Conservation (phyloP, 352 stramenopile species). For the Globisporangium heterothallicum region DNA sequence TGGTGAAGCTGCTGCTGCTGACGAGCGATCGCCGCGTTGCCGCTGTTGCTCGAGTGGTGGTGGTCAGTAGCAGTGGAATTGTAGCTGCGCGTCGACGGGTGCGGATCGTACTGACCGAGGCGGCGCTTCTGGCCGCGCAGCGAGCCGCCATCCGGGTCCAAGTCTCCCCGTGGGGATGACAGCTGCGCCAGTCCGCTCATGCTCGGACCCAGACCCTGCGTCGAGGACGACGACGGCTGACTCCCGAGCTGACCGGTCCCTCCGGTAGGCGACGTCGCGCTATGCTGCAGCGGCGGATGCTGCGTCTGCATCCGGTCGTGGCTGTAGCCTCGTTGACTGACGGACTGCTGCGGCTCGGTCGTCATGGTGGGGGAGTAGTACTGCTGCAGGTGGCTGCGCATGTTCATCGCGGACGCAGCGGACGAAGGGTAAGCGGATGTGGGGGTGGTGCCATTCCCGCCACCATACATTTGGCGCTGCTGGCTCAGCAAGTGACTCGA, state of each 20-base stretch:
- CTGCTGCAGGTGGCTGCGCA: constrained; percentile 15
- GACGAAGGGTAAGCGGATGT: constrained; percentile 15
- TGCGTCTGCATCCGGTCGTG: constrained; percentile 5
- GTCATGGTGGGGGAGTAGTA: constrained; percentile 26
- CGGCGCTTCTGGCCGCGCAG: constrained; percentile 35
- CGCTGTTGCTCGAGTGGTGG: constrained; percentile 10
- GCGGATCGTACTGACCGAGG: constrained; percentile 25
- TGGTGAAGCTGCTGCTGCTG: constrained; percentile 3
- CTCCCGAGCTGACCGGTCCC: background rate
- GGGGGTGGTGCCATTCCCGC: background rate
- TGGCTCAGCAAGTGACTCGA: constrained; percentile 10
- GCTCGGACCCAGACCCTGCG: background rate
- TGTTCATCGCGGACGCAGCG: constrained; percentile 18
- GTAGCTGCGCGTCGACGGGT: too few relatives aligned
- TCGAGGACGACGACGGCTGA: background rate
- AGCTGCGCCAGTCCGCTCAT: background rate
- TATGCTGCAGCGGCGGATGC: background rate
- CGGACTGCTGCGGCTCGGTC: too few relatives aligned
- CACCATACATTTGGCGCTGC: constrained; percentile 21
- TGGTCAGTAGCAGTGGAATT: background rate
- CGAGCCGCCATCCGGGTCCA: constrained; percentile 9
- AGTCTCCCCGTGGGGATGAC: constrained; percentile 1
- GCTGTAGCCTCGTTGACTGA: constrained; percentile 10
- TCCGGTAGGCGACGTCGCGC: constrained; percentile 5
- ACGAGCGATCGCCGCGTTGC: constrained; percentile 7